Conservation (phyloP, 1,284 basidiomycete genomes). For the Thelephora terrestris region DNA sequence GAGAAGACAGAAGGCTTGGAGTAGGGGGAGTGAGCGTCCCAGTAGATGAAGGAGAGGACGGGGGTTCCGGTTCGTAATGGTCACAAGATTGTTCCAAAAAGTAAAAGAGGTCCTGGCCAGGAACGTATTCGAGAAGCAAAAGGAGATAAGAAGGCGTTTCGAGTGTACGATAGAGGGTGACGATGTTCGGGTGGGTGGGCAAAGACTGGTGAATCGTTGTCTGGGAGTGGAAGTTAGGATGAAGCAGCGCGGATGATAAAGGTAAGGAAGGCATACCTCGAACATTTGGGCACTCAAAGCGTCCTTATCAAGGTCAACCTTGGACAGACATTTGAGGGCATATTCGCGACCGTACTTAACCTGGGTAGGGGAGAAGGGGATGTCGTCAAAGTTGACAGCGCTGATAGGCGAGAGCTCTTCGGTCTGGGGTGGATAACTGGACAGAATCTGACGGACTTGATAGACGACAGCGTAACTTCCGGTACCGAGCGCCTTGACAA, state of each 20-base stretch:
- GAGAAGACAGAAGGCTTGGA: conserved; percentile 84
- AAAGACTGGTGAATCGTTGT: conserved; percentile 94
- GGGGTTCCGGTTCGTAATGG: conserved; percentile 55
- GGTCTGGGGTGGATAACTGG: conserved; percentile 39
- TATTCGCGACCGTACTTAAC: conserved; percentile 76
- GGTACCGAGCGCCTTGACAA: conserved; percentile 75
- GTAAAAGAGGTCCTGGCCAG: conserved; percentile 94
- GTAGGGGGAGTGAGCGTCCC: conserved; percentile 79
- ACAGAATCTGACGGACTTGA: conserved; percentile 78
- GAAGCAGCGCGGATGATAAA: conserved; percentile 6
- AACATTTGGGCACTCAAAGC: conserved; percentile 80
- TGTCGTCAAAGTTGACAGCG: conserved; percentile 49
- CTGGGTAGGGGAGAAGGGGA: conserved; percentile 24
- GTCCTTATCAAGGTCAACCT: conserved; percentile 82
- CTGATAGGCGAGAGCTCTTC: conserved; percentile 50
- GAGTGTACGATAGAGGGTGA: conserved; percentile 86
- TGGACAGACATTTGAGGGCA: conserved; percentile 94
- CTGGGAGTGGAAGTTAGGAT: conserved; percentile 24
- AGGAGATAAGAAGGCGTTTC: conserved; percentile 76
- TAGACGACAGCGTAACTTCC: conserved; percentile 93
- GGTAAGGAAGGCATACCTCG: conserved; percentile 45
- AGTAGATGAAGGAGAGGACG: conserved; percentile 22
- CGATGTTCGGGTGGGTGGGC: conserved; percentile 87
- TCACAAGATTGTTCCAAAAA: conserved; percentile 93
- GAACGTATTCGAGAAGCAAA: conserved; percentile 85